Evolutionary conservation across 495 filamentous ascomycete genomes (phyloP), one percentile per base, ranked within the genome.

Genomic region (Jackrogersella minutella): DNA sequence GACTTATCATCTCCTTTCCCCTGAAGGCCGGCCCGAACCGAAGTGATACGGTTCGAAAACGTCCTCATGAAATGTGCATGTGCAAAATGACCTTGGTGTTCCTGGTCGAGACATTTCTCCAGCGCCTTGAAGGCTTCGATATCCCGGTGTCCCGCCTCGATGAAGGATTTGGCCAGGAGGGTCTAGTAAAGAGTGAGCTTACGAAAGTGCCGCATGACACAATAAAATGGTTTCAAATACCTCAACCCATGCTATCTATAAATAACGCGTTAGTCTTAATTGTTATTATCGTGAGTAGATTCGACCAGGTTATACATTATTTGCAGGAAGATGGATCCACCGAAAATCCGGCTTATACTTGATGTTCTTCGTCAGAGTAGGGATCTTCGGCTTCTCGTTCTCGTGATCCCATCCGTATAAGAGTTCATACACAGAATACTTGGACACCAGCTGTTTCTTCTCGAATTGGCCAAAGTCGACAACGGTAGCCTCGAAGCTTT

Each of bases 21-120:
- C 24, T 67, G 62, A 8, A 73, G 62, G 36, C 77, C 78, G 31
- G 71, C 52, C 24, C 80, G 78, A 26, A 83, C 78, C 11, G 74
- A 53, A 3, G 83, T 81, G 3, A 86, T 86, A 47, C 83, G 83
- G 61, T 89, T 85, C 64, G 86, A 88, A 30, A 87, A 71, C 0
- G 86, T 85, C 57, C 87, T 77, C 87, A 91, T 90, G 43, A 89
- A 91, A 62, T 87, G 81, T 0, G 87, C 86, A 72, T 91, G 88
- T 7, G 81, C 80, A 52, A 82, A 78, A 28, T 82, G 83, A 0
- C 88, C 87, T 0, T 84, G 81, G 69, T 90, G 87, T 51, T 88
- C 85, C 60, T 89, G 86, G 31, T 81, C 84, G 58, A 89, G 87
- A 1, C 83, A 86, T 69, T 83, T 85, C 65, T 89, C 87, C 10